Evolutionary conservation across 352 stramenopile genomes (phyloP).

Genomic region (Phytophthora pseudosyringae): DNA sequence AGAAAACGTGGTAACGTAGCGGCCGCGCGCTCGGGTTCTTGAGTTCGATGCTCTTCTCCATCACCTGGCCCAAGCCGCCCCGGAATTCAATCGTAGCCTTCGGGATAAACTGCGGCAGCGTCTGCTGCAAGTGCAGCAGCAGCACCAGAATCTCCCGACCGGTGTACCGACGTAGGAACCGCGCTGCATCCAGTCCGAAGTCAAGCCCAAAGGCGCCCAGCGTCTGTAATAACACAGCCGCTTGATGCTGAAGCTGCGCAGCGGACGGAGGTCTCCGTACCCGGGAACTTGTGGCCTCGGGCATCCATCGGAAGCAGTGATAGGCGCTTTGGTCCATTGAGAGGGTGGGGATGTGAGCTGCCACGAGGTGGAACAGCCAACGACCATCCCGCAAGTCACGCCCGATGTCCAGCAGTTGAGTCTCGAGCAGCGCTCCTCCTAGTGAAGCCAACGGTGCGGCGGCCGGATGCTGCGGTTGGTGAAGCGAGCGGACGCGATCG

Average conservation of each 20-base stretch:
- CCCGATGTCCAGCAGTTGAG: conserved; percentile 63
- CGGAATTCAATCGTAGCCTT: conserved; percentile 95
- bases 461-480: conserved; percentile 2
- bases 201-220: conserved; percentile 76
- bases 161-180: conserved; percentile 66
- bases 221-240: conserved; percentile 59
- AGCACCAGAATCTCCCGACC: conserved; percentile 83
- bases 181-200: conserved; percentile 67
- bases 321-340: conserved; percentile 69
- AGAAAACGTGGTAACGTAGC: conserved; percentile 90
- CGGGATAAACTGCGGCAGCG: conserved; percentile 91
- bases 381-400: conserved; percentile 73
- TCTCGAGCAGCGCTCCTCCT: conserved; percentile 14
- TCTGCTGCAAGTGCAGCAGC: conserved; percentile 91
- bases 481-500: conserved; percentile 57
- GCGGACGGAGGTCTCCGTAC: conserved; percentile 26
- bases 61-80: conserved; percentile 81
- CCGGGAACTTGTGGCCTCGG: conserved; percentile 31
- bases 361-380: conserved; percentile 87
- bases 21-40: conserved; percentile 88
- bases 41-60: conserved; percentile 94
- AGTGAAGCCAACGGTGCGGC: conserved; percentile 5
- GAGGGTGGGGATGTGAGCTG: conserved; percentile 88
- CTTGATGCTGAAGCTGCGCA: conserved; percentile 65
- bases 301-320: conserved; percentile 59